Evolutionary conservation across 441 rosid species (phyloP).

Genomic region (Viola pubescens): DNA sequence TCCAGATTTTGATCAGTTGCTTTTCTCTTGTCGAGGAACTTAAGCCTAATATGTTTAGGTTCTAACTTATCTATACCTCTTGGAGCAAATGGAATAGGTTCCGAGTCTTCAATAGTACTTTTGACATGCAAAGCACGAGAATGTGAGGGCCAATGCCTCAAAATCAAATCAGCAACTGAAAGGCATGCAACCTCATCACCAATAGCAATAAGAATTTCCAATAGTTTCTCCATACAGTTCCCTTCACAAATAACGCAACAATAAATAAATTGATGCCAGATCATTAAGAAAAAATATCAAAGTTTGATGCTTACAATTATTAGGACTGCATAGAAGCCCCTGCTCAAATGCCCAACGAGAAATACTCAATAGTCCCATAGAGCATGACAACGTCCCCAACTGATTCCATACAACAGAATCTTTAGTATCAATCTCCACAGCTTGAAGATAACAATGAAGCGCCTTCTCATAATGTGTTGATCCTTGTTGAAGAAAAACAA

Average conservation of each 20-base stretch:
- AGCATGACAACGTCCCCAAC: slow-evolving; percentile 91
- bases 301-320: slow-evolving; percentile 57
- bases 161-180: slow-evolving; percentile 84
- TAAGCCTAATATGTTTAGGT: slow-evolving; percentile 81
- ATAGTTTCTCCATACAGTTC: slow-evolving; percentile 99
- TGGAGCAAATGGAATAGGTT: slow-evolving; percentile 77
- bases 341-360: slow-evolving; percentile 99
- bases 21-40: slow-evolving; percentile 85
- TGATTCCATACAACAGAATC: slow-evolving; percentile 99
- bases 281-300: slow-evolving; percentile 10
- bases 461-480: slow-evolving; percentile 79
- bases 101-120: slow-evolving; percentile 68
- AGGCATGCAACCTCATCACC: slow-evolving; percentile 99
- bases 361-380: slow-evolving; percentile 85
- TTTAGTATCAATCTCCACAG: slow-evolving; percentile 92
- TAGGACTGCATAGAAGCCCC: slow-evolving; percentile 98
- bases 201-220: slow-evolving; percentile 97
- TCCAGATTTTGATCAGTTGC: slow-evolving; percentile 44
- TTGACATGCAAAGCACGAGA: slow-evolving; percentile 89
- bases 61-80: slow-evolving; percentile 94
- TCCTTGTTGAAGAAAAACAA: slow-evolving; percentile 91
- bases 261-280: slow-evolving; percentile 2
- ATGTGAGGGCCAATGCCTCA: slow-evolving; percentile 99
- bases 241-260: slow-evolving; percentile 38
- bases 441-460: slow-evolving; percentile 90